Percentiles rank a stretch among this genome's conserved stretches.
Evolutionary conservation across 1,284 basidiomycete genomes (phyloP).

Genomic region (Malassezia cuniculi): DNA sequence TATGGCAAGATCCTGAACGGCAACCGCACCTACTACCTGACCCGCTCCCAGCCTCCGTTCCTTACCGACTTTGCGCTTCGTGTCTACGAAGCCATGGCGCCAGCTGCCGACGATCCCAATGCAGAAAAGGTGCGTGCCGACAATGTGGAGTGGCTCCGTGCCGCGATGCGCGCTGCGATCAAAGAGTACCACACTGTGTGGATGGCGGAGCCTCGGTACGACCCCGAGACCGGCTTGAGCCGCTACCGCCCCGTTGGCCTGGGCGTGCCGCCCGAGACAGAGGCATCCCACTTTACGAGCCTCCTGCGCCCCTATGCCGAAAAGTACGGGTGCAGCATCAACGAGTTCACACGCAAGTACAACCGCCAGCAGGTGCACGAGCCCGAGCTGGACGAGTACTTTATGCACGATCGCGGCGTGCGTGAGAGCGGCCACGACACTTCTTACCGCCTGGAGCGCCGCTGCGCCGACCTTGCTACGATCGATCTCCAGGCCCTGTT

Average conservation of each 20-base stretch:
- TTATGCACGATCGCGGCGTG: slow-evolving; percentile 87
- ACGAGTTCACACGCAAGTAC: slow-evolving; percentile 94
- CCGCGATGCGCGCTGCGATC: slow-evolving; percentile 87
- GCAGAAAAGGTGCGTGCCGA: slow-evolving; percentile 39
- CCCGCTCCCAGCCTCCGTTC: slow-evolving; percentile 92
- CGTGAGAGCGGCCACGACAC: slow-evolving; percentile 80
- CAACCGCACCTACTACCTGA: slow-evolving; percentile 57
- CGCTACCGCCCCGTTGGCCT: slow-evolving; percentile 86
- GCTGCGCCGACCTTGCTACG: slow-evolving; percentile 82
- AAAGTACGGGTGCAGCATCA: slow-evolving; percentile 84
- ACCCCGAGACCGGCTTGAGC: slow-evolving; percentile 80
- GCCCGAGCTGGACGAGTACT: slow-evolving; percentile 87
- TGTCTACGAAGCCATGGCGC: slow-evolving; percentile 77
- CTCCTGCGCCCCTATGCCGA: slow-evolving; percentile 85
- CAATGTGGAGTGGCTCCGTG: slow-evolving; percentile 82
- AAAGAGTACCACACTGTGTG: slow-evolving; percentile 98
- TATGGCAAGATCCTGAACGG: slow-evolving; percentile 60
- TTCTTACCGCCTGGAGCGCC: slow-evolving; percentile 87
- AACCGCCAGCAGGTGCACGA: slow-evolving; percentile 71
- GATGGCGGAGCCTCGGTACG: slow-evolving; percentile 82
- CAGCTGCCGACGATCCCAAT: slow-evolving; percentile 54
- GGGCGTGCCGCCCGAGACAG: slow-evolving; percentile 94
- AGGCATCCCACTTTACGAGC: slow-evolving; percentile 93
- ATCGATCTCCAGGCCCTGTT: slow-evolving; percentile 78
- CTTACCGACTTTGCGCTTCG: slow-evolving; percentile 95